phyloP scores from a whole-genome alignment of 1,284 basidiomycete species.

The Lignosus rhinocerotis region DNA sequence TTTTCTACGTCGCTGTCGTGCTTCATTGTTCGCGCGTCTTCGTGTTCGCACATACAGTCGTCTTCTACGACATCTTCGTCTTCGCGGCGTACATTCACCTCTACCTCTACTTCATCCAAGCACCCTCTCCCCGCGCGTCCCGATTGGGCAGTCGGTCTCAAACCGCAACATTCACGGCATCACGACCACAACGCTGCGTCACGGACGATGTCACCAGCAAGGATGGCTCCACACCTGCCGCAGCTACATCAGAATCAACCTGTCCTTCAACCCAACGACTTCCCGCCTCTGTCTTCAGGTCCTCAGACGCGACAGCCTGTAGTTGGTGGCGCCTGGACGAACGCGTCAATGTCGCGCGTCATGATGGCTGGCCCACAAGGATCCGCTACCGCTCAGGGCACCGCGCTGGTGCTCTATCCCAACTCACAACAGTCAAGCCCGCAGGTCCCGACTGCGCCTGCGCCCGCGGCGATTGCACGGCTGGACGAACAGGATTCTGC shows the following conservation, averaged over 20 bases:
- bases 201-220: constrained; percentile 44
- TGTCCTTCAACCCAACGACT: constrained; percentile 62
- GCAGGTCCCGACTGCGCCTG: constrained; percentile 18
- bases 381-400: constrained; percentile 26
- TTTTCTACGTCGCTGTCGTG: constrained; percentile 15
- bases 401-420: constrained; percentile 42
- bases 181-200: constrained; percentile 39
- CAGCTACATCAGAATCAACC: constrained; percentile 41
- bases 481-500: constrained; percentile 50
- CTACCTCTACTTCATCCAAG: constrained; percentile 63
- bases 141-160: constrained; percentile 83
- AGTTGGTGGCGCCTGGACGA: constrained; percentile 69
- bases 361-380: constrained; percentile 42
- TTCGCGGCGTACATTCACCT: constrained; percentile 71
- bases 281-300: constrained; percentile 62
- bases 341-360: constrained; percentile 52
- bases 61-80: constrained; percentile 78
- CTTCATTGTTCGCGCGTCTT: constrained; percentile 5
- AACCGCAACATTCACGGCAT: constrained; percentile 54
- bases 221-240: constrained; percentile 32
- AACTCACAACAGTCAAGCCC: constrained; percentile 22
- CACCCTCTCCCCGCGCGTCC: constrained; percentile 79
- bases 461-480: constrained; percentile 25
- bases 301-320: constrained; percentile 51
- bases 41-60: constrained; percentile 39